These are phyloP conservation scores for Aspergillus sp. DNA, from an alignment of 2,329 filamentous ascomycete genomes.

Conservation along the genomic window DNA sequence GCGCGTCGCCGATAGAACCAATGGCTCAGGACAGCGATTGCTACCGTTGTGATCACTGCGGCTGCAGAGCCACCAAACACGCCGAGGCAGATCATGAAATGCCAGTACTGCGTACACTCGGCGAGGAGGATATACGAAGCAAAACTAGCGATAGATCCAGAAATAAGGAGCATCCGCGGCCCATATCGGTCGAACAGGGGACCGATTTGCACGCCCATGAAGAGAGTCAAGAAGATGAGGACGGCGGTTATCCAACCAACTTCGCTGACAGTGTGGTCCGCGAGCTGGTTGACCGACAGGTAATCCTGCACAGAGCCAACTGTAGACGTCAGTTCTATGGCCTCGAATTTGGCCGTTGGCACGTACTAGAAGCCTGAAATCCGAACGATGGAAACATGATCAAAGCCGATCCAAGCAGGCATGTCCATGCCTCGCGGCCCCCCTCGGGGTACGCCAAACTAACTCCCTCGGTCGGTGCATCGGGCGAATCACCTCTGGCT, in stretches of 20 bases:
- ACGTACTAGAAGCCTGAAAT: constrained; percentile 47
- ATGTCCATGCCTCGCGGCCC: constrained; percentile 39
- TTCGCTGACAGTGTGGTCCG: constrained; percentile 47
- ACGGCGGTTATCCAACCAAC: constrained; percentile 57
- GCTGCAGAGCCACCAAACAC: constrained; percentile 41
- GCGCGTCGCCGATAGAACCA: constrained; percentile 46
- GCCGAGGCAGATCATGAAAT: constrained; percentile 50
- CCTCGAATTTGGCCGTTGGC: neutral
- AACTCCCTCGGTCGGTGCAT: constrained; percentile 5
- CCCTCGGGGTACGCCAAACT: constrained; percentile 35
- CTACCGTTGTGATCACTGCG: constrained; percentile 43
- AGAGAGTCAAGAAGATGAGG: constrained; percentile 51
- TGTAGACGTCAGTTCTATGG: neutral
- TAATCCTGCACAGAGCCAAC: constrained; percentile 57
- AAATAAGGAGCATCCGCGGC: constrained; percentile 45
- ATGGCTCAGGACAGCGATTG: constrained; percentile 45
- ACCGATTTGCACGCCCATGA: constrained; percentile 54
- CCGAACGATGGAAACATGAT: constrained; percentile 49
- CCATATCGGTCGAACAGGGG: constrained; percentile 56
- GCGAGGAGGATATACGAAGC: constrained; percentile 52
- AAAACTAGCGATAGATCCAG: constrained; percentile 44
- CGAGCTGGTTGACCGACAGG: constrained; percentile 51
- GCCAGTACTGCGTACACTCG: constrained; percentile 54
- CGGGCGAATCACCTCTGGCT: neutral
- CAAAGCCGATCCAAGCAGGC: constrained; percentile 39